Percentiles rank a stretch among this genome's conserved stretches.
phyloP scores from a whole-genome alignment of 805 yeast genomes.

The Pichia deserticola region DNA sequence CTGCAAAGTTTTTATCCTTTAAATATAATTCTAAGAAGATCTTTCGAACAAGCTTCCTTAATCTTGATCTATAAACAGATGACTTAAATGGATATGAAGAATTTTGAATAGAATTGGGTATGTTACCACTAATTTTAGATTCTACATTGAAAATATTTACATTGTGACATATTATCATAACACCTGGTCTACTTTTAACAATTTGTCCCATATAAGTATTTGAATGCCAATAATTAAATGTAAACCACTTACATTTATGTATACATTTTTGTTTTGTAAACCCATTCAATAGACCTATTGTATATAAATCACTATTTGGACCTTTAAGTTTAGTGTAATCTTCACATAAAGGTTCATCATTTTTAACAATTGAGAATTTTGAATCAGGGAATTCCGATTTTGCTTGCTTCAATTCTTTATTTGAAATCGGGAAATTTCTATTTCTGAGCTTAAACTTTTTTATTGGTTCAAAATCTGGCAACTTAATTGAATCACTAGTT shows the following conservation, averaged over 20 bases:
- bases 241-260: conserved; percentile 19
- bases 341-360: conserved; percentile 10
- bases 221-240: conserved; percentile 17
- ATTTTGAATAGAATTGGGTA: conserved; percentile 6
- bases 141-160: conserved; percentile 25
- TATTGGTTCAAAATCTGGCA: not conserved
- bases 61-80: conserved; percentile 21
- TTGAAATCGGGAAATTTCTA: conserved; percentile 1
- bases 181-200: conserved; percentile 28
- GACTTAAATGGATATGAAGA: conserved; percentile 16
- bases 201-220: conserved; percentile 18
- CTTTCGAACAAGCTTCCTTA: conserved; percentile 16
- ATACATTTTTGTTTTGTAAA: conserved; percentile 6
- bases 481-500: too few species aligned
- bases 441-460: conserved; percentile 4
- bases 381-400: conserved; percentile 14
- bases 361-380: conserved; percentile 8
- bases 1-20: conserved; percentile 1
- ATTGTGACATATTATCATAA: conserved; percentile 31
- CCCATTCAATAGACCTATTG: conserved; percentile 8
- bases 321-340: conserved; percentile 17
- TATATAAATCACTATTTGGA: conserved; percentile 16
- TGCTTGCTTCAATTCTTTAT: conserved; percentile 12
- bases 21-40: conserved; percentile 15
- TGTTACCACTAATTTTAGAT: conserved; percentile 3